Evolutionary conservation across 352 stramenopile species (phyloP).

Genomic region (Phytophthora ohioensis): DNA sequence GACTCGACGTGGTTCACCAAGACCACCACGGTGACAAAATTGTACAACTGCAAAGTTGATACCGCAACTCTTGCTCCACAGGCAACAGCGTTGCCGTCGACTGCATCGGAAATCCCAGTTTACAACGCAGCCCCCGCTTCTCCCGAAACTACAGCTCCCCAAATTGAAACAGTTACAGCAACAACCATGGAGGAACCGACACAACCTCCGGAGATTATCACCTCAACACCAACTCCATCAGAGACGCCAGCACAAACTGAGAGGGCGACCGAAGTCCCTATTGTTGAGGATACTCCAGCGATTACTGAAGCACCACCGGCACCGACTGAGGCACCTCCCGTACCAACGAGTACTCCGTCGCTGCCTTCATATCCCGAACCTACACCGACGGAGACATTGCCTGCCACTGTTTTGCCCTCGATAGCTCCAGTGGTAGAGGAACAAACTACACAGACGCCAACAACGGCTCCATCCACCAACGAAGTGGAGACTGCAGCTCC

Average conservation of each 20-base stretch:
- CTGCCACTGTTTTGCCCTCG: background rate
- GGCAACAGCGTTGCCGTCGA: background rate
- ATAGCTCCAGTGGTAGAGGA: background rate
- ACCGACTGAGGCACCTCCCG: background rate
- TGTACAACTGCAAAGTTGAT: slow-evolving; percentile 31
- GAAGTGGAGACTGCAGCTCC: slow-evolving; percentile 12
- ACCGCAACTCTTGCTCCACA: slow-evolving; percentile 11
- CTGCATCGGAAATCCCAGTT: slow-evolving; percentile 20
- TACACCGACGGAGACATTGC: background rate
- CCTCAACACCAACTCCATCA: background rate
- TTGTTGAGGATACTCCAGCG: slow-evolving; percentile 1
- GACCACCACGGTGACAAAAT: slow-evolving; percentile 28
- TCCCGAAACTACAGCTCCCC: slow-evolving; percentile 6
- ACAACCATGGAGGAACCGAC: background rate
- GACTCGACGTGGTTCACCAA: slow-evolving; percentile 50
- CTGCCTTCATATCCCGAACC: slow-evolving; percentile 1
- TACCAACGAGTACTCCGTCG: background rate
- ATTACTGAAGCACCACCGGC: slow-evolving; percentile 1
- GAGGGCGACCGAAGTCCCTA: background rate
- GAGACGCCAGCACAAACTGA: slow-evolving; percentile 16
- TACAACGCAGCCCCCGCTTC: slow-evolving; percentile 7
- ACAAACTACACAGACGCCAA: background rate
- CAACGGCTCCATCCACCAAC: background rate
- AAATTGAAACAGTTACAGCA: slow-evolving; percentile 3
- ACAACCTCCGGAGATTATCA: background rate